phyloP scores from a whole-genome alignment of 208 protist species.

The Trypanosoma cruzi region DNA sequence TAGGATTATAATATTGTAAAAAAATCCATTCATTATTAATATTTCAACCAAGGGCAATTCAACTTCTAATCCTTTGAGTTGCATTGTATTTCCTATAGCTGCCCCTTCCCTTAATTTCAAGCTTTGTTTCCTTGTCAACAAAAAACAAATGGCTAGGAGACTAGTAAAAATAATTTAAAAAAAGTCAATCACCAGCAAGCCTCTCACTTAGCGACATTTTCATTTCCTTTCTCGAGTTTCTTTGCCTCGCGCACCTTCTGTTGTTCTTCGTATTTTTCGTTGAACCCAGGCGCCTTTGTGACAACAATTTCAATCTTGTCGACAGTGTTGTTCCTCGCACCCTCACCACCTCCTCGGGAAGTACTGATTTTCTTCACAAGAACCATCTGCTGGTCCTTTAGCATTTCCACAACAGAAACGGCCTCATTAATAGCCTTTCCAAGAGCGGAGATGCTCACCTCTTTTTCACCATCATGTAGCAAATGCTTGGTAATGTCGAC shows the following conservation, averaged over 20 bases:
- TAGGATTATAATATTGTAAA: background rate
- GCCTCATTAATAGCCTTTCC: constrained; percentile 48
- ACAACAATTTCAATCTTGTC: constrained; percentile 54
- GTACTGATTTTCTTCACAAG: constrained; percentile 52
- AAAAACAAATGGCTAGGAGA: background rate
- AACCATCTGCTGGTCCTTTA: constrained; percentile 56
- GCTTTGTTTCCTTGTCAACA: constrained; percentile 1
- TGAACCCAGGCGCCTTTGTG: constrained; percentile 41
- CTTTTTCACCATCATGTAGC: constrained; percentile 39
- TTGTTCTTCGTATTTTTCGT: constrained; percentile 51
- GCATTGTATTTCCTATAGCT: constrained; percentile 11
- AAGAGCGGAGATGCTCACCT: constrained; percentile 47
- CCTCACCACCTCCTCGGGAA: constrained; percentile 35
- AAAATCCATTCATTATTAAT: constrained; percentile 3
- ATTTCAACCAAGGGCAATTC: background rate
- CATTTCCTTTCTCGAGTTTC: constrained; percentile 35
- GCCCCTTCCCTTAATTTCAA: constrained; percentile 8
- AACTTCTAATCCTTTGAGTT: background rate
- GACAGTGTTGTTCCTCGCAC: constrained; percentile 28
- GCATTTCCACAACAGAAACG: constrained; percentile 53
- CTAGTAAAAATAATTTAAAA: constrained; percentile 9
- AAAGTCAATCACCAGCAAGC: constrained; percentile 12
- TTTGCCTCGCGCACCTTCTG: constrained; percentile 38
- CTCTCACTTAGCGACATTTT: constrained; percentile 20
- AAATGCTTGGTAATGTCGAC: constrained; percentile 50